Base-by-base conservation (phyloP, 2,329 filamentous ascomycete species). In the Coniochaeta prunicola region DNA sequence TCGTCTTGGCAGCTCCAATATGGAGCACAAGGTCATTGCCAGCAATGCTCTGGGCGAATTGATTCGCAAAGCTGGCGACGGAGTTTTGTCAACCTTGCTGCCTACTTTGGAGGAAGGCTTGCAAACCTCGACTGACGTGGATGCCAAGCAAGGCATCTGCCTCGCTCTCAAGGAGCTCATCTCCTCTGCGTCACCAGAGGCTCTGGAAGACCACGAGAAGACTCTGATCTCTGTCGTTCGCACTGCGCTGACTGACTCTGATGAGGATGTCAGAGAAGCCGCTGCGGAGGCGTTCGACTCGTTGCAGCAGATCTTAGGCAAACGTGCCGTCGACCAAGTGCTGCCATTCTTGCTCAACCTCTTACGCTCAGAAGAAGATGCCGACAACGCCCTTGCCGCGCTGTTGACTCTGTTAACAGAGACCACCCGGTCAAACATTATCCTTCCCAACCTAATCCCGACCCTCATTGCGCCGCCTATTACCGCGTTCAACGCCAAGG, bases 11-110 rank as follows among this genome's bases (percentile, higher is more conserved):
- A 97, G 92, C 72, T 89, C 92, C 53, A 97, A 97, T 70, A 92
- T 96, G 88, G 94, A 99, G 73, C 94, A 99, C 74, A 97, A 97
- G 79, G 89, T 96, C 66, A 99, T 99, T 79, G 94, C 96, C 64
- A 93, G 93, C 72, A 97, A 97, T 72, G 92, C 94, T 55, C 82
- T 99, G 59, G 94, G 94, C 69, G 94, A 99, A 72, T 85, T 99
- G 64, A 97, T 99, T 69, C 88, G 94, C 68, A 97, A 96, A 75
- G 93, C 94, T 68, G 94, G 96, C 62, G 94, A 99, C 72, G 89
- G 91, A 59, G 92, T 99, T 59, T 80, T 99, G 63, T 85, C 92
- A 26, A 96, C 86, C 48, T 77, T 99, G 61, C 77, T 99, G 61
- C 94, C 94, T 31, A 96, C 92, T 34, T 84, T 99, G 55, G 92